Evolutionary conservation across 257 asterid species (phyloP).

Genomic region (Solanum arcanum): DNA sequence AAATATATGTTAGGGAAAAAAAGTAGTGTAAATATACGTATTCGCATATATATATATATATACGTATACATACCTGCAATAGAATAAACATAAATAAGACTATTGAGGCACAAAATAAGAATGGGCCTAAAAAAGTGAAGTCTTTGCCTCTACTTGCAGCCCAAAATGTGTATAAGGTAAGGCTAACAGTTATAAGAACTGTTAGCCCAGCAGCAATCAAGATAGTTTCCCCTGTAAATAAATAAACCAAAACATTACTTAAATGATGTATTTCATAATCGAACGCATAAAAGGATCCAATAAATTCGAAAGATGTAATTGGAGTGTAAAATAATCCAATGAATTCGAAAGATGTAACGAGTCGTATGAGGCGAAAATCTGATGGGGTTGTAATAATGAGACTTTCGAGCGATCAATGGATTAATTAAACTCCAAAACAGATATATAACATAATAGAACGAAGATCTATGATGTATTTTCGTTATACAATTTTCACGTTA

Average conservation of each 20-base stretch:
- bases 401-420: neutral
- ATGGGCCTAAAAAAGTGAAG: conserved; percentile 56
- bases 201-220: conserved; percentile 56
- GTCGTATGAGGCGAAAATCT: neutral
- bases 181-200: conserved; percentile 24
- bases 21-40: neutral
- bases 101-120: conserved; percentile 40
- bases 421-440: no score
- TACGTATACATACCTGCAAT: conserved; percentile 25
- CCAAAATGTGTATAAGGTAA: conserved; percentile 56
- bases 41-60: no score
- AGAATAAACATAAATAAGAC: conserved; percentile 38
- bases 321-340: neutral
- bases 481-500: neutral
- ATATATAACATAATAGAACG: neutral
- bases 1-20: neutral
- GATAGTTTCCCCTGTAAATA: conserved; percentile 27
- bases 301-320: neutral
- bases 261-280: neutral
- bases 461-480: neutral
- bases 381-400: neutral
- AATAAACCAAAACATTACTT: neutral
- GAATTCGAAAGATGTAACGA: neutral
- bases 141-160: conserved; percentile 56
- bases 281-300: neutral